phyloP scores from a whole-genome alignment of 257 asterid genomes.

The Solanum stenotomum region DNA sequence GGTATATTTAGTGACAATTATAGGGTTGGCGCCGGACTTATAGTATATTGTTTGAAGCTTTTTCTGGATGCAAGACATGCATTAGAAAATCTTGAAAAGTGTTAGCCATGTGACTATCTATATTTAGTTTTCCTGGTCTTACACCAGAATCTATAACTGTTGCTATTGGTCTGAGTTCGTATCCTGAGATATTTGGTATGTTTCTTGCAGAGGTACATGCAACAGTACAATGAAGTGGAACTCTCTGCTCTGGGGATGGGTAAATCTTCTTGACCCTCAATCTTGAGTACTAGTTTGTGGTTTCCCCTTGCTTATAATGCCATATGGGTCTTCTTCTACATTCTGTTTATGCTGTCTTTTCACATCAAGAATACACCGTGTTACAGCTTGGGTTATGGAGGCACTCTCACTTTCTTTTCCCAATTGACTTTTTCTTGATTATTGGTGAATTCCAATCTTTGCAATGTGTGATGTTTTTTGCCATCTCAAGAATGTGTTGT shows the following conservation, averaged over 20 bases:
- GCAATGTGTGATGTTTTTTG: neutral
- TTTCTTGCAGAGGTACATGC: slow-evolving; percentile 61
- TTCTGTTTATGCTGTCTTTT: neutral
- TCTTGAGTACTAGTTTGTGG: neutral
- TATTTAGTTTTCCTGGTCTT: neutral
- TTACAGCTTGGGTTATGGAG: neutral
- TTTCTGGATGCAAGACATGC: neutral
- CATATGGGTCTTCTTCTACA: neutral
- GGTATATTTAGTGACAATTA: neutral
- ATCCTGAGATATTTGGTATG: neutral
- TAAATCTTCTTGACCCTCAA: slow-evolving; percentile 10
- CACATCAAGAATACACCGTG: neutral
- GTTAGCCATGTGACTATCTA: neutral
- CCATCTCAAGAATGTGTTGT: neutral
- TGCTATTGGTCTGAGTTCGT: neutral
- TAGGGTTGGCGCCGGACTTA: neutral
- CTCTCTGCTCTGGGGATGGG: slow-evolving; percentile 88
- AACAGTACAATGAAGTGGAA: slow-evolving; percentile 56
- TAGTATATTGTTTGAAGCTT: neutral
- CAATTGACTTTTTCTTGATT: neutral
- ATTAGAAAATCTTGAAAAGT: neutral
- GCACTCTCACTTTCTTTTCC: neutral
- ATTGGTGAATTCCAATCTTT: neutral
- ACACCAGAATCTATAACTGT: neutral
- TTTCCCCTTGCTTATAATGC: neutral